These are phyloP conservation scores for Gentiana macrophylla DNA, from an alignment of 257 asterid species.

Conservation along the genomic window DNA sequence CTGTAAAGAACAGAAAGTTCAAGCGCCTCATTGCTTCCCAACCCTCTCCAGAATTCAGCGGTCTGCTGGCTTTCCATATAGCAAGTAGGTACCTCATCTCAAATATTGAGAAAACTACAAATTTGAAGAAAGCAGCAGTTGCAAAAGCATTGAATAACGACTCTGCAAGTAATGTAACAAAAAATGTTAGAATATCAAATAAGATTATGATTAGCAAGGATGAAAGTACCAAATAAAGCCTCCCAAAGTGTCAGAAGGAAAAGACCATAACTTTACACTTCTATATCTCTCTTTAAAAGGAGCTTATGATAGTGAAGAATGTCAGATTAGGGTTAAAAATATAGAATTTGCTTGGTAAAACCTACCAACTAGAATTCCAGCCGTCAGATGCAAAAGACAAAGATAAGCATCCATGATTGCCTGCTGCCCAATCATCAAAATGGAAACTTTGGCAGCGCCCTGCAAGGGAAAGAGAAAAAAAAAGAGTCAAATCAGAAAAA, in stretches of 20 bases:
- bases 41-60: conserved; percentile 66
- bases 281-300: no score
- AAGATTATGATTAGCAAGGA: no score
- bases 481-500: no score
- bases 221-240: not conserved
- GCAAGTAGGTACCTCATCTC: conserved; percentile 99
- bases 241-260: no score
- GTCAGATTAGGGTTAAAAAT: not conserved
- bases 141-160: conserved; percentile 96
- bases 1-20: conserved; percentile 92
- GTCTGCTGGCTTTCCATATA: conserved; percentile 91
- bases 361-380: conserved; percentile 95
- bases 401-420: conserved; percentile 97
- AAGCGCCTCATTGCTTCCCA: conserved; percentile 96
- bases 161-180: conserved; percentile 37
- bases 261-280: not conserved
- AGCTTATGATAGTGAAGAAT: no score
- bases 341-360: conserved; percentile 3
- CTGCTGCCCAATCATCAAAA: conserved; percentile 91
- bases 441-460: conserved; percentile 99
- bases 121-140: conserved; percentile 97
- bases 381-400: conserved; percentile 97
- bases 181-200: not conserved
- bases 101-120: conserved; percentile 93
- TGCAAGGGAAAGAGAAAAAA: conserved; percentile 19